Conservation (phyloP, 148 eudicot genomes). For the Rhododendron molle region DNA sequence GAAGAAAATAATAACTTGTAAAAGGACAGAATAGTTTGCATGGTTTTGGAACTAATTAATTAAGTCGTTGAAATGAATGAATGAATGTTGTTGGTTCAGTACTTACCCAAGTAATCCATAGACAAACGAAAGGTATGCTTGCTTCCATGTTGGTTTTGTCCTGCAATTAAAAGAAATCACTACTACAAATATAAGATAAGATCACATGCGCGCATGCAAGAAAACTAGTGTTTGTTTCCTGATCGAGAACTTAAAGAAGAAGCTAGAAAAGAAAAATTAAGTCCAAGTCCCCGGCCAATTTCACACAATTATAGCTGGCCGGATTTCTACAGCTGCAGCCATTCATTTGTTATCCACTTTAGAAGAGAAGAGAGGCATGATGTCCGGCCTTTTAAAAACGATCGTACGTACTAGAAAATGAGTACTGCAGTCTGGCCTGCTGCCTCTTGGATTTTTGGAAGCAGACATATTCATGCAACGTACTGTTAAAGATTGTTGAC, state of each 20-base stretch:
- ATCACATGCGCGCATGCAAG: not conserved
- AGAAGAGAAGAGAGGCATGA: not conserved
- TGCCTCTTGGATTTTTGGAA: not conserved
- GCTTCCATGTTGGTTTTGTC: not conserved
- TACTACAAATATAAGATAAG: not conserved
- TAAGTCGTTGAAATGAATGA: not conserved
- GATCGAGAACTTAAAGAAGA: too few species aligned
- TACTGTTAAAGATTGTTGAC: not conserved
- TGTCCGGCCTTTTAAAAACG: not conserved
- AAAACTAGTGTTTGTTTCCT: not conserved
- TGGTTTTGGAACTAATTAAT: not conserved
- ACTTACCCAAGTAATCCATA: conserved; percentile 6
- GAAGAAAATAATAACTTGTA: too few species aligned
- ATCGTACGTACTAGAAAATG: not conserved
- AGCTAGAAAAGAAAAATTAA: not conserved
- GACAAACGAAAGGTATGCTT: not conserved
- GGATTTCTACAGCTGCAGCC: not conserved
- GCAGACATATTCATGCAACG: not conserved
- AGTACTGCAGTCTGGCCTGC: not conserved
- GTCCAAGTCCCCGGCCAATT: not conserved
- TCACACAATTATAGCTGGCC: not conserved
- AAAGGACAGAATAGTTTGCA: not conserved
- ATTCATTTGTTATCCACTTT: not conserved
- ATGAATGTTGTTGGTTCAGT: not conserved
- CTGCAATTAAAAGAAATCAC: not conserved